These are phyloP conservation scores for Panicum hallii DNA, from an alignment of 202 grass and related monocot species.

Conservation along the genomic window DNA sequence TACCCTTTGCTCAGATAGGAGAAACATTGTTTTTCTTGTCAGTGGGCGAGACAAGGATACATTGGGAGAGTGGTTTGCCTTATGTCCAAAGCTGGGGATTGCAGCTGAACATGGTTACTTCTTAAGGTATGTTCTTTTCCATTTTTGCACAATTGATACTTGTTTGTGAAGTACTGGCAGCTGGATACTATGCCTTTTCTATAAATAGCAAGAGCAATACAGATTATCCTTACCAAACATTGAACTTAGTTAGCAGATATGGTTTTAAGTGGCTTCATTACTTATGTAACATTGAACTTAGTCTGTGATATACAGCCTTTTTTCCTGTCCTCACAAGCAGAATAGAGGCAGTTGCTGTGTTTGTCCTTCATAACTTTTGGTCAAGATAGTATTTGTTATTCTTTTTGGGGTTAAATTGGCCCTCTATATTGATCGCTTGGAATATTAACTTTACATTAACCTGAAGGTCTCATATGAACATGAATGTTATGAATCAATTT, in stretches of 20 bases:
- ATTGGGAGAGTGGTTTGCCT: slow-evolving; percentile 77
- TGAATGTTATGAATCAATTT: neutral
- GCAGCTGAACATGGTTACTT: slow-evolving; percentile 96
- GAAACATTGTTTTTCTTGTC: slow-evolving; percentile 83
- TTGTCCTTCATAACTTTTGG: neutral
- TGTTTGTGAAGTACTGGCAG: slow-evolving; percentile 18
- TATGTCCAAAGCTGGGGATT: slow-evolving; percentile 77
- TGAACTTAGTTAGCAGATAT: slow-evolving; percentile 20
- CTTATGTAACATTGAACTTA: neutral
- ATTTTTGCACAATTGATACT: neutral
- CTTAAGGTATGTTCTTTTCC: slow-evolving; percentile 64
- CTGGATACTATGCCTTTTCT: slow-evolving; percentile 14
- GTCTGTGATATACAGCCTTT: neutral
- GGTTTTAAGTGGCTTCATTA: slow-evolving; percentile 23
- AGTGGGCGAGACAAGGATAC: slow-evolving; percentile 80
- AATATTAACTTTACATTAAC: slow-evolving; percentile 2
- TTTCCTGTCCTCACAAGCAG: neutral
- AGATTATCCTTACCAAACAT: neutral
- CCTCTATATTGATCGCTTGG: neutral
- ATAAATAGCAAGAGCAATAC: neutral
- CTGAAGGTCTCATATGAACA: slow-evolving; percentile 18
- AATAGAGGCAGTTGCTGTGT: slow-evolving; percentile 14
- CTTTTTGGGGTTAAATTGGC: neutral
- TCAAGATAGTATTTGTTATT: slow-evolving; percentile 13
- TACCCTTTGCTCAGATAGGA: slow-evolving; percentile 78